Evolutionary conservation across 1,284 basidiomycete genomes (phyloP).

Genomic region (Cutaneotrichosporon cutaneum): DNA sequence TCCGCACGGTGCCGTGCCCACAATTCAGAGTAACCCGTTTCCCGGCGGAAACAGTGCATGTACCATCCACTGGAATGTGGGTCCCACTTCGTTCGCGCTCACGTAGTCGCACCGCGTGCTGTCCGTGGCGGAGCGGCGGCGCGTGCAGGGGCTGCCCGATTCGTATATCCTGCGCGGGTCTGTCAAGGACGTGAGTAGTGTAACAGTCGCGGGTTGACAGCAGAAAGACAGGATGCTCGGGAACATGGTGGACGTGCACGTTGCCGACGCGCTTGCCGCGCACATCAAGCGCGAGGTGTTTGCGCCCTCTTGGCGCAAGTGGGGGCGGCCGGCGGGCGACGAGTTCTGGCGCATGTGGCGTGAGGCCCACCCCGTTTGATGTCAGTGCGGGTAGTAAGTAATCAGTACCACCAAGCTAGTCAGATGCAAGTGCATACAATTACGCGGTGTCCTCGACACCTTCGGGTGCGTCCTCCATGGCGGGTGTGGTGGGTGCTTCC

Average conservation of each 20-base stretch:
- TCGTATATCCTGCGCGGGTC: conserved; percentile 24
- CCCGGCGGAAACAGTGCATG: conserved; percentile 22
- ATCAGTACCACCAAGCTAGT: neutral
- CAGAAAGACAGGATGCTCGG: conserved; percentile 23
- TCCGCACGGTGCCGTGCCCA: conserved; percentile 10
- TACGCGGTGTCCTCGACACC: neutral
- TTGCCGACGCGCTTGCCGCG: conserved; percentile 27
- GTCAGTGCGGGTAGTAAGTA: too few relatives aligned
- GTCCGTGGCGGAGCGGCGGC: conserved; percentile 31
- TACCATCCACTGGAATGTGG: conserved; percentile 28
- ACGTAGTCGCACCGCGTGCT: conserved; percentile 24
- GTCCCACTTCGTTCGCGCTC: conserved; percentile 10
- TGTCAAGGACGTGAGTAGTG: conserved; percentile 17
- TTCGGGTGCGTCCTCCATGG: conserved; percentile 3
- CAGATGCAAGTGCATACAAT: conserved; percentile 10
- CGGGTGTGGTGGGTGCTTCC: neutral
- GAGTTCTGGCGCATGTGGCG: conserved; percentile 17
- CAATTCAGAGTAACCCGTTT: conserved; percentile 24
- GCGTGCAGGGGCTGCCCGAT: conserved; percentile 36
- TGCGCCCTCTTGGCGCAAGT: conserved; percentile 23
- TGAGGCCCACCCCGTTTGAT: neutral
- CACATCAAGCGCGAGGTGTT: conserved; percentile 27
- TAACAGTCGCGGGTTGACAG: conserved; percentile 3
- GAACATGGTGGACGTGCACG: conserved; percentile 27
- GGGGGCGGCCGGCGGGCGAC: conserved; percentile 14